phyloP scores from a whole-genome alignment of 192 early-diverging fungal species.

The Lobosporangium transversale region DNA sequence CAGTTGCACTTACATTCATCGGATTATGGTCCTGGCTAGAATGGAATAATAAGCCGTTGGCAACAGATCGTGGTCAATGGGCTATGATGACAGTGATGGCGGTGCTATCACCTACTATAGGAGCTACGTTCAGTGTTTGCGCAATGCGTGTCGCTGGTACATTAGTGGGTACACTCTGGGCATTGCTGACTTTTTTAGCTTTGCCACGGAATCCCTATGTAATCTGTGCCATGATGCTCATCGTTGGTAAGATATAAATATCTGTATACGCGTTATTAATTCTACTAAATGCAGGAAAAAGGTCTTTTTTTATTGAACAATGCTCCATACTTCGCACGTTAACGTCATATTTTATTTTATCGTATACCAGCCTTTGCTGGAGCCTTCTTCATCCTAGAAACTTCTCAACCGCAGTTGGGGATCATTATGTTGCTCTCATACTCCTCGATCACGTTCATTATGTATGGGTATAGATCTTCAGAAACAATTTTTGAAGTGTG shows the following conservation, averaged over 20 bases:
- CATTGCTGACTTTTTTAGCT: conserved; percentile 42
- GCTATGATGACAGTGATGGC: conserved; percentile 57
- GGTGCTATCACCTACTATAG: conserved; percentile 44
- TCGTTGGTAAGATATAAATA: conserved; percentile 16
- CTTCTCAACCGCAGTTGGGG: conserved; percentile 36
- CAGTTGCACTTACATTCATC: conserved; percentile 45
- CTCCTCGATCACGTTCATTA: conserved; percentile 32
- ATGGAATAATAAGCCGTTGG: conserved; percentile 25
- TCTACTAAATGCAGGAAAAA: neutral
- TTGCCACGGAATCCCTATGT: conserved; percentile 33
- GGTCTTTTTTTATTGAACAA: too few species aligned
- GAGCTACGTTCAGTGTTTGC: conserved; percentile 58
- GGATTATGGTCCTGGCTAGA: conserved; percentile 56
- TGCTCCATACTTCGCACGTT: neutral
- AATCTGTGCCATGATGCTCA: conserved; percentile 45
- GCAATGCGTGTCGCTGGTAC: conserved; percentile 61
- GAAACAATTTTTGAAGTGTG: conserved; percentile 42
- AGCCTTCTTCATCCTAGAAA: conserved; percentile 32
- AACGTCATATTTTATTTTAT: neutral
- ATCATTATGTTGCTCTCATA: conserved; percentile 45
- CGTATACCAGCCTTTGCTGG: conserved; percentile 13
- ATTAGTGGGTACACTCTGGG: conserved; percentile 52
- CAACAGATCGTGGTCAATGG: conserved; percentile 59
- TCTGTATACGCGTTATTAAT: neutral
- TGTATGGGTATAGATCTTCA: conserved; percentile 13